phyloP scores from a whole-genome alignment of 371 early-diverging fungal species.

The Mucor sp. region DNA sequence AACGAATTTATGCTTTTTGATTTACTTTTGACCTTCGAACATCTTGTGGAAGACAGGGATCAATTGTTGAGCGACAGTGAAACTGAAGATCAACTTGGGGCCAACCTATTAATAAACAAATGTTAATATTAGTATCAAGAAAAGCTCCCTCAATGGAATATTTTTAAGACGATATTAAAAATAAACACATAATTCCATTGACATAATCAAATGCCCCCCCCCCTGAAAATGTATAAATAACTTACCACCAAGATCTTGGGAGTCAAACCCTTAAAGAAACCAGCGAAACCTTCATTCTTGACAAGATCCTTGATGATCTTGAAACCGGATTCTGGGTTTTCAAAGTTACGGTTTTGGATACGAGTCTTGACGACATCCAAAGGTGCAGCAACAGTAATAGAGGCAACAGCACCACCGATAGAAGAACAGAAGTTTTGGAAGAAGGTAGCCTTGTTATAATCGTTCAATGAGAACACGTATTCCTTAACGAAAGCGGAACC shows the following conservation, averaged over 20 bases:
- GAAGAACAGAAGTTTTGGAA: conserved; percentile 96
- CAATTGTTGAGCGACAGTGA: conserved; percentile 94
- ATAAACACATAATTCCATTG: not conserved
- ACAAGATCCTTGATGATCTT: conserved; percentile 87
- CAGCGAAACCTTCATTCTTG: conserved; percentile 88
- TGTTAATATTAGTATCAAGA: not conserved
- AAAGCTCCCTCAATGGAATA: not conserved
- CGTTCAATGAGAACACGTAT: conserved; percentile 81
- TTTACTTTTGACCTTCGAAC: conserved; percentile 28
- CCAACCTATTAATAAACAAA: conserved; percentile 65
- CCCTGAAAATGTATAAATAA: not conserved
- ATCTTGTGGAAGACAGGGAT: conserved; percentile 80
- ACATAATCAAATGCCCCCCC: not conserved
- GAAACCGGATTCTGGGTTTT: conserved; percentile 86
- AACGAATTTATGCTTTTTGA: conserved; percentile 1
- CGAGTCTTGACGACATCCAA: conserved; percentile 98
- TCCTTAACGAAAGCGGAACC: conserved; percentile 96
- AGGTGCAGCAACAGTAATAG: conserved; percentile 94
- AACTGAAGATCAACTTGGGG: conserved; percentile 97
- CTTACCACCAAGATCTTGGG: conserved; percentile 90
- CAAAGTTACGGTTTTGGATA: conserved; percentile 92
- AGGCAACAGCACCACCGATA: conserved; percentile 95
- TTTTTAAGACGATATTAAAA: not conserved
- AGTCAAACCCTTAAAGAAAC: conserved; percentile 97
- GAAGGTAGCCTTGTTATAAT: conserved; percentile 94